Base-by-base conservation (phyloP, 352 stramenopile species). In the Phytophthora fragariaefolia region DNA sequence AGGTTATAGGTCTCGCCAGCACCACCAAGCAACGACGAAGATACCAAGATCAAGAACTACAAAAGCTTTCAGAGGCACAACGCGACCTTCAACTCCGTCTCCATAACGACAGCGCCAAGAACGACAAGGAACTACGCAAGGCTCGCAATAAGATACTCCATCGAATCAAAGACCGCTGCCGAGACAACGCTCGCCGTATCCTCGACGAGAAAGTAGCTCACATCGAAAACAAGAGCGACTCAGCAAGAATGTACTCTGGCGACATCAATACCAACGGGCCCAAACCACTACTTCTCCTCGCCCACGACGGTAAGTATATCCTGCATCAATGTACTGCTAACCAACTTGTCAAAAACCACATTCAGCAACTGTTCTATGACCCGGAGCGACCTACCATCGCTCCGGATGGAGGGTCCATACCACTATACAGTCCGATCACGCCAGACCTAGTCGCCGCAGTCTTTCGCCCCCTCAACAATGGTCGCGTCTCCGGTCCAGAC, bases 281-380 rank as follows among this genome's bases (percentile, higher is more conserved):
- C 3, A 17, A n/a, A 60, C 15, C 15, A 3, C 24, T 60, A 12
- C 9, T 60, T 2, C 24, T 51, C 3, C 17, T 15, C 15, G 38
- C 50, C 26, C 5, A 18, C 6, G 23, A 60, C 40, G n/a, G 36
- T 30, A 51, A 60, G 26, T 60, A 51, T 42, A 51, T 30, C 9
- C 36, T 60, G 9, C 34, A 40, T 9, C 53, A 32, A 43, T 3
- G 3, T 15, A 50, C 51, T 26, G 28, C n/a, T 50, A 22, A 40
- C 38, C 15, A 50, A n/a, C 17, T 38, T n/a, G n/a, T n/a, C n/a
- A n/a, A n/a, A n/a, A n/a, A n/a, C n/a, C n/a, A n/a, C n/a, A n/a
- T n/a, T n/a, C n/a, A n/a, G n/a, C n/a, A 2, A 20, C 32, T 36
- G n/a, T 59, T 49, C 15, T 20, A 22, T 2, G 13, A 23, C 2